Percentiles rank a stretch among this genome's conserved stretches.
Evolutionary conservation across 768 basidiomycete species (phyloP).

Genomic region (Kwoniella botswanensis): DNA sequence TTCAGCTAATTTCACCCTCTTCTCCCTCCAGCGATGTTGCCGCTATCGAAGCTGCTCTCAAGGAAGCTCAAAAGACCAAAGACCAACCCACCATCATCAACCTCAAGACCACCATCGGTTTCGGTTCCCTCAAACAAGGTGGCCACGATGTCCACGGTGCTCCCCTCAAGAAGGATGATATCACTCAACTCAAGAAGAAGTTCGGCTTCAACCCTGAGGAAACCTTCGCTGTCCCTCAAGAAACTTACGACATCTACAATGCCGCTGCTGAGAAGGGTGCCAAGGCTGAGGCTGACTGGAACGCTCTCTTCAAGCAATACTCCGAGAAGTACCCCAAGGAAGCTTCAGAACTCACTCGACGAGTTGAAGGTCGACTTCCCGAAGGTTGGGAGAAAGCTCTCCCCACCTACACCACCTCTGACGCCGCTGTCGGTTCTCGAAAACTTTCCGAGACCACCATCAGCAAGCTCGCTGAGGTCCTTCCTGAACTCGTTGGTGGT

Average conservation of each 20-base stretch:
- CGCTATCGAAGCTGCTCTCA: slow-evolving; percentile 77
- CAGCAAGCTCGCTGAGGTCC: slow-evolving; percentile 70
- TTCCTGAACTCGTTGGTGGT: slow-evolving; percentile 85
- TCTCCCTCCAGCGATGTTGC: slow-evolving; percentile 68
- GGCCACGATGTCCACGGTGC: slow-evolving; percentile 82
- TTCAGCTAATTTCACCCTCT: background rate
- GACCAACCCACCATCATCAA: slow-evolving; percentile 85
- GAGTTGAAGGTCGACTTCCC: slow-evolving; percentile 81
- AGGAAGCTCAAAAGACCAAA: slow-evolving; percentile 73
- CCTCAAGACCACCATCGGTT: slow-evolving; percentile 88
- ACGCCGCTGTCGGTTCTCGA: slow-evolving; percentile 85
- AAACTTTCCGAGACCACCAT: slow-evolving; percentile 91
- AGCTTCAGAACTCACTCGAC: slow-evolving; percentile 81
- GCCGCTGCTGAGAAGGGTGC: slow-evolving; percentile 74
- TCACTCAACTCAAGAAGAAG: slow-evolving; percentile 77
- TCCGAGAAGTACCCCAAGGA: slow-evolving; percentile 78
- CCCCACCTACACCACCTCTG: slow-evolving; percentile 80
- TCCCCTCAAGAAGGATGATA: slow-evolving; percentile 94
- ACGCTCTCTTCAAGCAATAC: slow-evolving; percentile 70
- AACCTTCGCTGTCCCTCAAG: slow-evolving; percentile 77
- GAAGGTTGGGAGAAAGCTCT: slow-evolving; percentile 83
- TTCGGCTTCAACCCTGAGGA: slow-evolving; percentile 79
- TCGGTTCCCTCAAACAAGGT: slow-evolving; percentile 88
- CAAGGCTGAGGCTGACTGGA: slow-evolving; percentile 75
- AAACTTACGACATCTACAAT: slow-evolving; percentile 71